Evolutionary conservation across 2,329 filamentous ascomycete genomes (phyloP), one percentile per base, ranked within the genome.

Genomic region (Colletotrichum orbiculare): DNA sequence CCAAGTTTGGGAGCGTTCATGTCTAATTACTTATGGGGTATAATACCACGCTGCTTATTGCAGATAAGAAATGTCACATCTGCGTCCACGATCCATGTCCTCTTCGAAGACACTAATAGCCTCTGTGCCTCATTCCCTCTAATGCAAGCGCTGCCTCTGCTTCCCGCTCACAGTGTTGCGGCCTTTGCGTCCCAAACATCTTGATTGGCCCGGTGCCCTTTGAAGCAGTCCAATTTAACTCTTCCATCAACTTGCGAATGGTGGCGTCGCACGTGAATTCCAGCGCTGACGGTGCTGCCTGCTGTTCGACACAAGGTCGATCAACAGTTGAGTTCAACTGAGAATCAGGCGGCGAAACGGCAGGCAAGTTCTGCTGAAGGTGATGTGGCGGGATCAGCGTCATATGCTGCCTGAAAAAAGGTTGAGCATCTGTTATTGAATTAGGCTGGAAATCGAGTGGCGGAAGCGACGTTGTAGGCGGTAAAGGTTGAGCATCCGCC

Each of bases 91-190:
- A 34, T 2, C 33, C 35, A 49, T 13, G 8, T 42, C 15, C 38
- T 33, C n/a, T 48, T 34, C 49, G 53, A 43, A 15, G n/a, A 57
- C 45, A n/a, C 35, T 25, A 15, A 37, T 38, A 37, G 25, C 17
- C 25, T 38, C 35, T 15, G 37, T 17, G 41, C 35, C 54, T 52
- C 17, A 64, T 4, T 13, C 43, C 49, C 54, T 54, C 46, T 48
- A 64, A 43, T 9, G 54, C 60, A 54, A 54, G 46, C 7, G 43
- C 60, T 4, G 60, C 54, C 11, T 64, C 60, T 12, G 43, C 17
- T 12, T 60, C 64, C 37, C 12, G 43, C 6, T 34, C 13, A 8
- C 12, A 11, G 4, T 45, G 39, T 25, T 25, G 25, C 4, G 11
- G 59, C 59, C 12, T 57, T 48, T 12, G 45, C 25, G 15, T 53